Base-by-base conservation (phyloP, 1,139 yeast genomes). In the Sugiyamaella neomexicana region DNA sequence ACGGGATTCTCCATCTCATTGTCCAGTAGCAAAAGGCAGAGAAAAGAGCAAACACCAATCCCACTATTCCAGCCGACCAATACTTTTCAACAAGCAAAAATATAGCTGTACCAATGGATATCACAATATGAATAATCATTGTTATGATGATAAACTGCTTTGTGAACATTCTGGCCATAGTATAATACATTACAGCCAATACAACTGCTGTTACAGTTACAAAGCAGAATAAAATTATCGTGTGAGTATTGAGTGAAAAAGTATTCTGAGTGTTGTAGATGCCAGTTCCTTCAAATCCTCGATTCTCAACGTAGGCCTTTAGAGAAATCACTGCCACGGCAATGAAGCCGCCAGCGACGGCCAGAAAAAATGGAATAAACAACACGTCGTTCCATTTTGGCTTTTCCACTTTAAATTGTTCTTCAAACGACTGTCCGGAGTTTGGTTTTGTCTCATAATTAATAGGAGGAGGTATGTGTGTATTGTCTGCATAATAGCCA, bases 21-120 rank as follows among this genome's bases (percentile, higher is more conserved):
- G 81, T 71, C 89, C 90, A 88, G 70, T 85, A 88, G 64, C 86
- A 80, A 74, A 79, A 81, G 1, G 90, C 89, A 9, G 86, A 76
- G 54, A 89, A 68, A 5, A 80, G 68, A 2, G 73, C 67, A 61
- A 73, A 74, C 7, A 70, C 45, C 60, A 88, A 72, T 60, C 86
- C 86, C 41, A 87, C 90, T 59, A 88, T 75, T 3, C 89, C 96
- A 0, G 95, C 91, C 8, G 90, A 83, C 74, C 83, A 89, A 68
- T 88, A 85, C 37, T 76, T 73, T 40, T 62, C 67, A 5, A 64
- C 66, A 65, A 88, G 77, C 67, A 86, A 89, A 70, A 81, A 85
- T 58, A 89, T 81, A 6, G 89, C 80, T 5, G 96, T 84, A 12
- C 87, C 96, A 36, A 89, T 64, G 1, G 95, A 91, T 55, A 88